Evolutionary conservation across 257 asterid species (phyloP), one percentile per base, ranked within the genome.

Genomic region (Henckelia pumila): DNA sequence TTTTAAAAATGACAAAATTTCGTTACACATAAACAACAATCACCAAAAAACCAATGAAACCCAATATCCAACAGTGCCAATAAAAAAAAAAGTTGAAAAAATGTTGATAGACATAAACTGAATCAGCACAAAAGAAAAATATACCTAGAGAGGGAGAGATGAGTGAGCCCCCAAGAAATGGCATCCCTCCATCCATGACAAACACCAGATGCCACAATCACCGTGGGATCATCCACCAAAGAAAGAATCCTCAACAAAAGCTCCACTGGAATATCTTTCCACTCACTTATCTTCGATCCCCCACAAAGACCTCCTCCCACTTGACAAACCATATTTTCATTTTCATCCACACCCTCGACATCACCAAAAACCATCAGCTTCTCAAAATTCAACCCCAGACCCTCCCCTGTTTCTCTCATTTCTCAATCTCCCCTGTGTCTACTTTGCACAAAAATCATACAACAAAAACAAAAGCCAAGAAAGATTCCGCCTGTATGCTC

Each of bases 121-220:
- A 21, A 22, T 61, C 23, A 29, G 44, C 2, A 37, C 10, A n/a
- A 28, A 0, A 7, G 22, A 53, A 19, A 49, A 25, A 22, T 13
- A 79, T 89, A 93, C 99, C 99, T 88, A 70, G 92, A 88, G 52
- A 93, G 86, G 71, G 92, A 90, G 56, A 93, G 96, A 66, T 63
- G 88, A 11, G 89, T 78, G 13, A 84, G 88, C 13, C 95, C 99
- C 89, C 92, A 93, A 71, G 86, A 85, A 74, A 93, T 64, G 8
- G 97, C 91, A 70, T 93, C 99, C 78, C 95, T 90, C 99, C 99
- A 93, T 40, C 95, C 99, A 80, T 79, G 85, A 35, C 99, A 93
- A 63, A 93, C 97, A 76, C 89, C 97, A 81, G 97, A 93, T 76
- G 96, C 96, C 52, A 88, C 86, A 66, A 93, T 70, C 80, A 82